Conservation (phyloP, 202 grass and related monocot genomes). For the Brachypodium distachyon region DNA sequence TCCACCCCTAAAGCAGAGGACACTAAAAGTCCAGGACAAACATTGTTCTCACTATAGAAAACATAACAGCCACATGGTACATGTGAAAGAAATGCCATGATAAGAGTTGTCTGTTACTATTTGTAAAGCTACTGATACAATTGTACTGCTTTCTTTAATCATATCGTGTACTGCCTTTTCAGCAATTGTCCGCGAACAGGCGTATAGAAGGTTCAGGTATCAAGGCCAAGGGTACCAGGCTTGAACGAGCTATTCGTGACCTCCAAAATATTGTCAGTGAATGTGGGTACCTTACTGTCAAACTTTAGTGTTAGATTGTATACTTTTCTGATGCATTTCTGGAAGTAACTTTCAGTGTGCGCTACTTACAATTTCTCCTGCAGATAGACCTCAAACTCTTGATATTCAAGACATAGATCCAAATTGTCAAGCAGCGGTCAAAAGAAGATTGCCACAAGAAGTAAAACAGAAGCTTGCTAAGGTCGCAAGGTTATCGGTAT, state of each 20-base stretch:
- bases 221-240: conserved; percentile 84
- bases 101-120: neutral
- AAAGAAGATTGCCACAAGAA: conserved; percentile 93
- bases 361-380: conserved; percentile 25
- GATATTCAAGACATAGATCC: conserved; percentile 72
- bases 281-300: conserved; percentile 40
- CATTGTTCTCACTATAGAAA: neutral
- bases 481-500: conserved; percentile 97
- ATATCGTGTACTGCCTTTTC: conserved; percentile 26
- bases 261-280: conserved; percentile 87
- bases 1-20: neutral
- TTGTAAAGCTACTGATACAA: neutral
- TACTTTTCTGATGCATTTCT: neutral
- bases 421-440: conserved; percentile 61
- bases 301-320: neutral
- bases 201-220: conserved; percentile 52
- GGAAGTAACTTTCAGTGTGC: conserved; percentile 14
- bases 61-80: neutral
- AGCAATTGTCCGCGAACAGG: conserved; percentile 35
- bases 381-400: conserved; percentile 65
- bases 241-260: conserved; percentile 92
- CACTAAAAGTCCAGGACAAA: neutral
- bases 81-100: neutral
- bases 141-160: neutral
- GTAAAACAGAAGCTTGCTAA: conserved; percentile 93